Base-by-base conservation (phyloP, 768 basidiomycete genomes). In the Suillus placidus region DNA sequence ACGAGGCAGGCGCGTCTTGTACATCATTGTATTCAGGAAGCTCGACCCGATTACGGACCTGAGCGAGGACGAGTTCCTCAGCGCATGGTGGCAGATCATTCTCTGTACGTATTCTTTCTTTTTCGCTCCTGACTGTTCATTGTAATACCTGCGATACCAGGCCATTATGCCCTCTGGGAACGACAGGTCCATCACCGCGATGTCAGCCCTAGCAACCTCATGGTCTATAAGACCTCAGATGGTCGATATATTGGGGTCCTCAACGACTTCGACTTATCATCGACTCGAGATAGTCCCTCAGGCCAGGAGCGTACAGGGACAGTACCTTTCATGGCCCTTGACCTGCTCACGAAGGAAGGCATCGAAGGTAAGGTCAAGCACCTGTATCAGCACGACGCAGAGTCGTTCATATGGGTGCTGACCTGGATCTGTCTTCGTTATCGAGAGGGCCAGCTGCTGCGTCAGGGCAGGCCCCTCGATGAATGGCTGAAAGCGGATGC, bases 251-350 rank as follows among this genome's bases (percentile, higher is more conserved):
- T 55, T n/a, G 67, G 67, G 9, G 66, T 68, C 13, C 49, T 68
- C 8, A 68, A 66, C 42, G 62, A 69, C 37, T 69, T 60, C 9
- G 68, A 69, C 40, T 64, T 35, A 45, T 62, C 38, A 14, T 57
- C 34, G 37, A 45, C 7, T 32, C 45, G 1, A 47, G 34, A n/a
- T n/a, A 32, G 8, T 13, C 42, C 34, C 14, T 56, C 5, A 26
- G 20, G 14, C 32, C 20, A 38, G 23, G 55, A 67, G 55, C 62
- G 63, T 20, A 64, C 66, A 14, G 68, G 66, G n/a, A 69, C 66
- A 2, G 56, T 54, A 12, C 68, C 68, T 1, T 69, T 63, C 49
- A 69, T 69, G 68, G 42, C 57, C 0, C 16, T 63, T 2, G 66
- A 69, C 14, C 47, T 69, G 4, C 66, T 69, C 14, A 30, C 5